Conservation (phyloP, 2,329 filamentous ascomycete genomes). For the Paecilomyces variotii region DNA sequence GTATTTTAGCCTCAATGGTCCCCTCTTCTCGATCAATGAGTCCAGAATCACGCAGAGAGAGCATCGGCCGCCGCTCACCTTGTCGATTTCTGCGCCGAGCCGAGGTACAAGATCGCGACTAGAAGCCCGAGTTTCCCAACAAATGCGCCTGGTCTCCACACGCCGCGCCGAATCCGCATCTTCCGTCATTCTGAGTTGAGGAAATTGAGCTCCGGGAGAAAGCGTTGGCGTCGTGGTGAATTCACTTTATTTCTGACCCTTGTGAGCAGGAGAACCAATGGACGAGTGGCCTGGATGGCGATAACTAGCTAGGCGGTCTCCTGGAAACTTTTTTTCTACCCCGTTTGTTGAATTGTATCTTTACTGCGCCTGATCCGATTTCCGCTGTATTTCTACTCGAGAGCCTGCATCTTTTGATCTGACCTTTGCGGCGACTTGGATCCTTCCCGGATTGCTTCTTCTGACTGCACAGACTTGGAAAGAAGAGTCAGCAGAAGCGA, state of each 20-base stretch:
- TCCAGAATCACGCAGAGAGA: background rate
- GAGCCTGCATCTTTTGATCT: background rate
- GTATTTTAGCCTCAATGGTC: too few relatives aligned
- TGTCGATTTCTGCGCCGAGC: background rate
- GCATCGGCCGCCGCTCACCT: too few relatives aligned
- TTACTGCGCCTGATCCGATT: background rate
- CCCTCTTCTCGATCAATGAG: too few relatives aligned
- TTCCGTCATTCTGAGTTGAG: background rate
- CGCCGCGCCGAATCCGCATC: background rate
- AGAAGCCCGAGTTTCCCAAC: constrained; percentile 1
- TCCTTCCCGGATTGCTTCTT: background rate
- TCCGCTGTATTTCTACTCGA: background rate
- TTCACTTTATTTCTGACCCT: background rate
- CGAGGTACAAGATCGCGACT: background rate
- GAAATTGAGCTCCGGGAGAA: background rate
- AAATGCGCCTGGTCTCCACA: constrained; percentile 1
- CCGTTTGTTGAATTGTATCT: background rate
- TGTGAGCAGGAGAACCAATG: background rate
- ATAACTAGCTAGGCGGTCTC: background rate
- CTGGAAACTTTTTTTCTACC: constrained; percentile 1
- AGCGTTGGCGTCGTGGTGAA: background rate
- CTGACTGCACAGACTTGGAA: background rate
- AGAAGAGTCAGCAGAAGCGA: background rate
- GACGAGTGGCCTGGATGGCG: background rate
- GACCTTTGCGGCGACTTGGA: background rate